Evolutionary conservation across 371 early-diverging fungal species (phyloP).

Genomic region (Saksenaea vasiformis): DNA sequence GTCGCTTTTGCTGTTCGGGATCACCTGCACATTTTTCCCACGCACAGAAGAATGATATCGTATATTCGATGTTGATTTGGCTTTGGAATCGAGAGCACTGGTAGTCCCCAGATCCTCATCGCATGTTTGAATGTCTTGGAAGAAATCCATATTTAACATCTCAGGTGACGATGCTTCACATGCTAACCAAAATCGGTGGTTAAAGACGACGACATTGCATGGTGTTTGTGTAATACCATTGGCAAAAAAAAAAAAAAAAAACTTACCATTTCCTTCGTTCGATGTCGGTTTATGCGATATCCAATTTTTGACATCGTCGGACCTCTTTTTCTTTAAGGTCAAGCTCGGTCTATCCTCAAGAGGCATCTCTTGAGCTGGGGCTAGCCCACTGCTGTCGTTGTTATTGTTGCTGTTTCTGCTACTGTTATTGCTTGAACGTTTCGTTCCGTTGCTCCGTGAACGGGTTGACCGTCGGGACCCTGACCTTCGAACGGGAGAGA

Average conservation of each 20-base stretch:
- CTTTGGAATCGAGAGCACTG: neutral
- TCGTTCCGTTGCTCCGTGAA: constrained; percentile 9
- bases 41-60: constrained; percentile 39
- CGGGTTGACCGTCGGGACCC: neutral
- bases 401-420: neutral
- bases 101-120: constrained; percentile 14
- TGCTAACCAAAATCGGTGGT: neutral
- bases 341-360: constrained; percentile 24
- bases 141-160: constrained; percentile 29
- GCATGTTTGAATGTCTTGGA: constrained; percentile 35
- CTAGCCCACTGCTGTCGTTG: constrained; percentile 14
- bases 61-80: constrained; percentile 6
- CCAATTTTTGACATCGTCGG: constrained; percentile 48
- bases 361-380: constrained; percentile 29
- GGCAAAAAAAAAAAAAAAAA: neutral
- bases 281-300: constrained; percentile 18
- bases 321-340: constrained; percentile 36
- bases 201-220: neutral
- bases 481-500: constrained; percentile 1
- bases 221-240: neutral
- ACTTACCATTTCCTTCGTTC: neutral
- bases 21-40: constrained; percentile 26
- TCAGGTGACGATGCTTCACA: constrained; percentile 19
- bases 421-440: constrained; percentile 15
- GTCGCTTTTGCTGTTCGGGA: constrained; percentile 15